Percentiles rank a stretch among this genome's conserved stretches.
phyloP scores from a whole-genome alignment of 495 filamentous ascomycete species.

The Penicillium diatomitis region DNA sequence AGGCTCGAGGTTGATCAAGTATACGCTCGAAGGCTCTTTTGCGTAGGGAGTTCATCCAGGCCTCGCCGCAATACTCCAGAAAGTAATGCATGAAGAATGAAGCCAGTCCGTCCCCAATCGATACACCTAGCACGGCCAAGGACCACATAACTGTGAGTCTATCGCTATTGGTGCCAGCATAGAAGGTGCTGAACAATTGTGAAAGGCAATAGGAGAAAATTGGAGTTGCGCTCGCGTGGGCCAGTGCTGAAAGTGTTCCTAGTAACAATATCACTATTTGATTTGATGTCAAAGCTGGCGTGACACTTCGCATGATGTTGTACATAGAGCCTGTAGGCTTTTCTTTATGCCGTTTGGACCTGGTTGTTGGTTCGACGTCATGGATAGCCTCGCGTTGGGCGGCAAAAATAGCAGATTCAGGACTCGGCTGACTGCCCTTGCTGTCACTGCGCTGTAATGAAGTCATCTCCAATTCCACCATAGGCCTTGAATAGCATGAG shows the following conservation, averaged over 20 bases:
- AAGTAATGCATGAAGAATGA: slow-evolving; percentile 60
- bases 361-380: too few species aligned
- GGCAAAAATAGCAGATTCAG: too few species aligned
- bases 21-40: slow-evolving; percentile 59
- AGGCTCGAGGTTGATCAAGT: slow-evolving; percentile 70
- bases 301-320: slow-evolving; percentile 62
- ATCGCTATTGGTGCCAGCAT: slow-evolving; percentile 31
- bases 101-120: slow-evolving; percentile 52
- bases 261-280: slow-evolving; percentile 48
- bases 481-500: neutral
- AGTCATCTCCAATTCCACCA: slow-evolving; percentile 6
- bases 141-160: slow-evolving; percentile 56
- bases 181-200: slow-evolving; percentile 63
- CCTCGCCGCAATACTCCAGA: slow-evolving; percentile 62
- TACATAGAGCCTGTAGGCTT: slow-evolving; percentile 23
- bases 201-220: slow-evolving; percentile 72
- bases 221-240: slow-evolving; percentile 64
- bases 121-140: slow-evolving; percentile 57
- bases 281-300: slow-evolving; percentile 49
- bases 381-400: too few species aligned
- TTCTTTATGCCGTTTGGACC: neutral
- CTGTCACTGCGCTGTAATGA: neutral
- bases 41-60: slow-evolving; percentile 70
- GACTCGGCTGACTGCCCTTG: too few species aligned
- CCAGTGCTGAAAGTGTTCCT: slow-evolving; percentile 51